phyloP scores from a whole-genome alignment of 192 early-diverging fungal genomes.

The Ambispora gerdemannii region DNA sequence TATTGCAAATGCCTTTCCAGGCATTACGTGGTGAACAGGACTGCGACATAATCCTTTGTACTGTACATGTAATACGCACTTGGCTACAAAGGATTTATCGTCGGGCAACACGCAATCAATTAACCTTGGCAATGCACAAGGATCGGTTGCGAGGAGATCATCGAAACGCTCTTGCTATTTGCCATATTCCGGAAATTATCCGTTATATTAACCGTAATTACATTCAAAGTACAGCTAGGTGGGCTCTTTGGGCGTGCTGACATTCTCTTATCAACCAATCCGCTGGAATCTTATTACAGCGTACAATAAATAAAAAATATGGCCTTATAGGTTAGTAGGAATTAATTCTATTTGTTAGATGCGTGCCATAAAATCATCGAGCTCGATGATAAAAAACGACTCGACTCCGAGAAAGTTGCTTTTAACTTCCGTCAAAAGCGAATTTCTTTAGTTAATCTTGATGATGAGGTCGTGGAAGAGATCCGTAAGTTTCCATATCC shows the following conservation, averaged over 20 bases:
- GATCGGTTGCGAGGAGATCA: background rate
- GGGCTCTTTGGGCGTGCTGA: background rate
- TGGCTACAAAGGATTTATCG: background rate
- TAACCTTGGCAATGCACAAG: background rate
- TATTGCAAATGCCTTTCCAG: constrained; percentile 25
- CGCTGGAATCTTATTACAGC: too few species aligned
- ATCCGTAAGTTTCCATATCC: background rate
- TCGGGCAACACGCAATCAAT: background rate
- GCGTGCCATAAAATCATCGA: background rate
- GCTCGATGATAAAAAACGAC: background rate
- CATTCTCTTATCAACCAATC: background rate
- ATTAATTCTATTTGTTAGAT: too few species aligned
- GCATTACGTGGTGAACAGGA: constrained; percentile 12
- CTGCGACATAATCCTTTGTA: constrained; percentile 15
- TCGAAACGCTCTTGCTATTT: background rate
- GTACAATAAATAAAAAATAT: background rate
- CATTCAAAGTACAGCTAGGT: background rate
- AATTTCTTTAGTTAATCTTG: background rate
- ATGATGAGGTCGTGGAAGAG: too few species aligned
- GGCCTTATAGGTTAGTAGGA: too few species aligned
- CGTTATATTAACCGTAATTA: background rate
- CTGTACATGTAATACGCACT: background rate
- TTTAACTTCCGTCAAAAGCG: background rate
- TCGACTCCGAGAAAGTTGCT: background rate
- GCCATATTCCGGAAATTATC: background rate